Conservation (phyloP, 2,329 filamentous ascomycete species). For the Cordyceps cicadae region DNA sequence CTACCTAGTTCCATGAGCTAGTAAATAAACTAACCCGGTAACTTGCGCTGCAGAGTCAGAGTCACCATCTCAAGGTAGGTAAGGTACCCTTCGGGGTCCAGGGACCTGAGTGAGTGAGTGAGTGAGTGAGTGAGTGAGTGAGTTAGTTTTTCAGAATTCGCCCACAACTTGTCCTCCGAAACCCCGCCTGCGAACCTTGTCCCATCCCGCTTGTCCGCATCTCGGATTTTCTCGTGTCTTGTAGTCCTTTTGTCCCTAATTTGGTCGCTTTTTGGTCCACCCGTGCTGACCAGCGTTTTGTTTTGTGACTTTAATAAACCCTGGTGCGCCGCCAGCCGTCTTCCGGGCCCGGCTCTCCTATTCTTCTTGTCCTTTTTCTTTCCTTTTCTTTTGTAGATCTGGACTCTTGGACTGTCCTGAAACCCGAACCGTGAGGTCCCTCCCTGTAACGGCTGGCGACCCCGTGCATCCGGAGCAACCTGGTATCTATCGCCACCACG, state of each 20-base stretch:
- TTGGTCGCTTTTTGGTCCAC: conserved; percentile 5
- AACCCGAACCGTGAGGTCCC: too few species aligned
- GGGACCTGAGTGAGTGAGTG: background rate
- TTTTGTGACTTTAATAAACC: too few species aligned
- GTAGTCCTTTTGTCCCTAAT: conserved; percentile 2
- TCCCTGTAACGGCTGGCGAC: too few species aligned
- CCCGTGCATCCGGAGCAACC: background rate
- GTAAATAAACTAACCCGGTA: background rate
- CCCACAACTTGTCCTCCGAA: background rate
- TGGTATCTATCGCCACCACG: background rate
- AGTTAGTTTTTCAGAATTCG: background rate
- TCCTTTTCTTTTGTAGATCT: background rate
- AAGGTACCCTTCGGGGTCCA: background rate
- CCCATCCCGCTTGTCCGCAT: background rate
- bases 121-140: too few species aligned
- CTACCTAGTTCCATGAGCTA: background rate
- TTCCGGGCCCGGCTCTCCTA: background rate
- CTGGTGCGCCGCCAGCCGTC: background rate
- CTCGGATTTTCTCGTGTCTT: background rate
- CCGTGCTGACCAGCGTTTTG: conserved; percentile 2
- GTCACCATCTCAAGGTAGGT: background rate
- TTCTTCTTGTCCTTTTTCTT: background rate
- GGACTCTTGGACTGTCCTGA: background rate
- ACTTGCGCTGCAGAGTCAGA: background rate
- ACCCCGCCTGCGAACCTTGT: background rate